A percentile compares a stretch with the other conserved stretches of the same genome.
These are phyloP conservation scores for Eutrema salsugineum DNA, from an alignment of 441 rosid species.

Conservation along the genomic window DNA sequence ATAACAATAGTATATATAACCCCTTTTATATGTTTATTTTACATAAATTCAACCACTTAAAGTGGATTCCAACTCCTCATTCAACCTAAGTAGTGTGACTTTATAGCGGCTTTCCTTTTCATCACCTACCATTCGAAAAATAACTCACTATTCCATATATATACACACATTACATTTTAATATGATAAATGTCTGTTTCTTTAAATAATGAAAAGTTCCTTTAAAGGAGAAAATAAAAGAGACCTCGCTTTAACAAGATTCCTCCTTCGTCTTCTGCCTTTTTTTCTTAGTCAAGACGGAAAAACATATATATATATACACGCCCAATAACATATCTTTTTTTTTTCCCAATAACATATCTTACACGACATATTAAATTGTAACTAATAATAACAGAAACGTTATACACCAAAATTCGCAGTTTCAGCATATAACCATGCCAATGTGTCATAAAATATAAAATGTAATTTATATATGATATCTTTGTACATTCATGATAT, in stretches of 20 bases:
- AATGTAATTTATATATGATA: neutral
- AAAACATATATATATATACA: no score
- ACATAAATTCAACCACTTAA: conserved; percentile 38
- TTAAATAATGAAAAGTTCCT: conserved; percentile 18
- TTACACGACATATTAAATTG: neutral
- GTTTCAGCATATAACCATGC: neutral
- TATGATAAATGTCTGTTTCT: neutral
- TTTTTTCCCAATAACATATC: no score
- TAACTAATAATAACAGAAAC: neutral
- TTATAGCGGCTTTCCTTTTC: conserved; percentile 75
- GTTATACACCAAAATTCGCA: neutral
- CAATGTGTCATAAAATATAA: neutral
- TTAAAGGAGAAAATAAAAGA: conserved; percentile 27
- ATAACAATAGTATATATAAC: conserved; percentile 3
- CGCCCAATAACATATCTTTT: no score
- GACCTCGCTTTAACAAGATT: conserved; percentile 27
- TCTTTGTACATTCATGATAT: neutral
- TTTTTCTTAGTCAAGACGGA: neutral
- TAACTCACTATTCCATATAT: conserved; percentile 25
- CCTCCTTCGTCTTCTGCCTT: neutral
- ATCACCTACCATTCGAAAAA: conserved; percentile 73
- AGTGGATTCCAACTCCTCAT: conserved; percentile 93
- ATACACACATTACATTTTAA: conserved; percentile 6
- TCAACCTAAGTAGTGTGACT: conserved; percentile 51
- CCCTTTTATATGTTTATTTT: conserved; percentile 13